Evolutionary conservation across 192 early-diverging fungal genomes (phyloP).

Genomic region (Spinellus fusiger): DNA sequence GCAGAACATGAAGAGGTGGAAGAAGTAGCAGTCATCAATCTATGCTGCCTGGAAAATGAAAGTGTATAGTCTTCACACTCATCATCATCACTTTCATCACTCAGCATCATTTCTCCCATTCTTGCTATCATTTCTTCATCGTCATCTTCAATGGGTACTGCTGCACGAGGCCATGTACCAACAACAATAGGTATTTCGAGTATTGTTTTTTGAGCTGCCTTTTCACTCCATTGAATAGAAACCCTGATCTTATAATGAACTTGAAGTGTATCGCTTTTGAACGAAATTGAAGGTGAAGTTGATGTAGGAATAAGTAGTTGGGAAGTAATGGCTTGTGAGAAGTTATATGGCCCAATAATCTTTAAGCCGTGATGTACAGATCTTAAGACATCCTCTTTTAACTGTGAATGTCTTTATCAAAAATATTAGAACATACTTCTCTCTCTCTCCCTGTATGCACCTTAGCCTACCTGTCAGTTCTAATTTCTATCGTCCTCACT

Average conservation of each 20-base stretch:
- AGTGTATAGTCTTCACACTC: slow-evolving; percentile 10
- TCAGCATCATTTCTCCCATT: background rate
- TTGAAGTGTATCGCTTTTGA: slow-evolving; percentile 13
- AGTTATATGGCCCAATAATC: slow-evolving; percentile 7
- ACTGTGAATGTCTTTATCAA: slow-evolving; percentile 3
- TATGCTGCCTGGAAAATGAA: too few species aligned
- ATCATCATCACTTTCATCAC: slow-evolving; percentile 1
- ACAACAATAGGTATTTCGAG: slow-evolving; percentile 29
- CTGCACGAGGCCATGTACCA: slow-evolving; percentile 30
- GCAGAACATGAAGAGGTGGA: too few species aligned
- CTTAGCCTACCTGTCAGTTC: slow-evolving; percentile 16
- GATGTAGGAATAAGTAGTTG: slow-evolving; percentile 27
- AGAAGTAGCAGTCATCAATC: too few species aligned
- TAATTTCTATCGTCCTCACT: slow-evolving; percentile 16
- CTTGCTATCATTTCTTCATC: slow-evolving; percentile 17
- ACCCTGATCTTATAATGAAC: slow-evolving; percentile 27
- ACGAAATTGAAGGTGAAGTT: slow-evolving; percentile 20
- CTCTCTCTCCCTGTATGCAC: background rate
- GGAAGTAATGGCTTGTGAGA: slow-evolving; percentile 11
- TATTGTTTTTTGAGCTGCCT: too few species aligned
- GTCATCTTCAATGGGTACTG: slow-evolving; percentile 35
- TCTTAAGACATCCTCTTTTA: slow-evolving; percentile 10
- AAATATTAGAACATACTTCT: background rate
- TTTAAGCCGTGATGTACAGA: slow-evolving; percentile 7
- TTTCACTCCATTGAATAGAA: slow-evolving; percentile 2